These are phyloP conservation scores for Trifolium subterraneum DNA, from an alignment of 306 rosid genomes.

Conservation along the genomic window DNA sequence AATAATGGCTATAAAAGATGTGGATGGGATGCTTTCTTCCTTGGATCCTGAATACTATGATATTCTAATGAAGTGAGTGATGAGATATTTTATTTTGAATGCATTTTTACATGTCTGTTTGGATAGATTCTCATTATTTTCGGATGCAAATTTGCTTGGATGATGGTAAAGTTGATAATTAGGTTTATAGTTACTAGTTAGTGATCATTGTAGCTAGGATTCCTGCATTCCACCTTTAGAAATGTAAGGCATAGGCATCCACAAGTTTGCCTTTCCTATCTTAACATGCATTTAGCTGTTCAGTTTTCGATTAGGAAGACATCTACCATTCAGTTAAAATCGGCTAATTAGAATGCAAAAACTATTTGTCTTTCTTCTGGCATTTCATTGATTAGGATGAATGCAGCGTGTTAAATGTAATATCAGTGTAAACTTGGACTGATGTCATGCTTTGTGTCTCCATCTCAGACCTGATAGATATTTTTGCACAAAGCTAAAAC, in stretches of 20 bases:
- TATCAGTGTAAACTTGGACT: background rate
- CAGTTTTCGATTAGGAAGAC: background rate
- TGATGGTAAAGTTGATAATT: background rate
- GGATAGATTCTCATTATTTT: background rate
- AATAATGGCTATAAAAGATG: constrained; percentile 93
- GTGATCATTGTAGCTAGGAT: constrained; percentile 20
- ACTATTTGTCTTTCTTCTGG: background rate
- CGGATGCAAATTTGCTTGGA: background rate
- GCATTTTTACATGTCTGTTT: constrained; percentile 7
- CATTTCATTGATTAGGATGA: background rate
- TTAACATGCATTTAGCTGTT: constrained; percentile 3
- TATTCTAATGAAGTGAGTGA: constrained; percentile 88
- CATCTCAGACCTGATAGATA: background rate
- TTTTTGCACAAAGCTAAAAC: background rate
- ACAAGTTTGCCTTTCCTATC: background rate
- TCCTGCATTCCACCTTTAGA: constrained; percentile 10
- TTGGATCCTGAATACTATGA: constrained; percentile 99
- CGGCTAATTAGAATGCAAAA: background rate
- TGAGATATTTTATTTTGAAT: constrained; percentile 10
- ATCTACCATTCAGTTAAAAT: too few relatives aligned
- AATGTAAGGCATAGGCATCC: background rate
- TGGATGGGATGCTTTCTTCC: constrained; percentile 91
- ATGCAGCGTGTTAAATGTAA: background rate
- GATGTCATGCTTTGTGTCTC: background rate
- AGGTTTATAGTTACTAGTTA: constrained; percentile 7